Evolutionary conservation across 805 yeast genomes (phyloP).

Genomic region (Candida tibetensis): DNA sequence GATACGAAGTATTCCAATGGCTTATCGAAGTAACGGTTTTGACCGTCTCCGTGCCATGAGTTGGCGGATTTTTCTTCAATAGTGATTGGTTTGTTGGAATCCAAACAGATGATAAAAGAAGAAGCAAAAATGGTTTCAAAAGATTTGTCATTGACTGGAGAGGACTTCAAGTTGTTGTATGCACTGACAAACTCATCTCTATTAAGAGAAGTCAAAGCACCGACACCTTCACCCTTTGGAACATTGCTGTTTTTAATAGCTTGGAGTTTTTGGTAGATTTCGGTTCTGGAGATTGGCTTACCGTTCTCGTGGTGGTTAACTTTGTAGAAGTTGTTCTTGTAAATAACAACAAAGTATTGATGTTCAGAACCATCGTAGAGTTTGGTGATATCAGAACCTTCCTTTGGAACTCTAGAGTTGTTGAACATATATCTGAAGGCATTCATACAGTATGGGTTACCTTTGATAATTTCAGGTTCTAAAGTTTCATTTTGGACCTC

Average conservation of each 20-base stretch:
- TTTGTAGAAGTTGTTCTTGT: constrained; percentile 79
- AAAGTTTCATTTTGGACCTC: constrained; percentile 67
- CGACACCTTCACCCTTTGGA: constrained; percentile 56
- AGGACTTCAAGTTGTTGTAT: constrained; percentile 53
- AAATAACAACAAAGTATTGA: constrained; percentile 68
- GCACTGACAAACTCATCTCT: constrained; percentile 76
- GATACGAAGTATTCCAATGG: constrained; percentile 81
- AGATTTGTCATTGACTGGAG: constrained; percentile 60
- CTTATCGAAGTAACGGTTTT: constrained; percentile 88
- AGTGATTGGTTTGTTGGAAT: constrained; percentile 67
- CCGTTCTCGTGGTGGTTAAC: constrained; percentile 56
- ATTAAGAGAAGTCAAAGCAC: constrained; percentile 77
- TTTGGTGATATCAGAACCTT: constrained; percentile 60
- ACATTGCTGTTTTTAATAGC: constrained; percentile 44
- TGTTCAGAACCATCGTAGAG: constrained; percentile 49
- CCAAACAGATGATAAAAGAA: constrained; percentile 79
- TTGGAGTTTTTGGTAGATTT: constrained; percentile 57
- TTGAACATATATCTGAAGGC: constrained; percentile 89
- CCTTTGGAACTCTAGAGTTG: constrained; percentile 76
- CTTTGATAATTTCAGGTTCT: constrained; percentile 76
- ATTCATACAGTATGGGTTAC: constrained; percentile 91
- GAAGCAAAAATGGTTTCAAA: constrained; percentile 70
- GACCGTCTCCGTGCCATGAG: constrained; percentile 95
- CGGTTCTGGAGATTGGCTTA: constrained; percentile 42
- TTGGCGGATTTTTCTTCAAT: constrained; percentile 79